Conservation (phyloP, 2,329 filamentous ascomycete genomes). For the Aplosporella prunicola region DNA sequence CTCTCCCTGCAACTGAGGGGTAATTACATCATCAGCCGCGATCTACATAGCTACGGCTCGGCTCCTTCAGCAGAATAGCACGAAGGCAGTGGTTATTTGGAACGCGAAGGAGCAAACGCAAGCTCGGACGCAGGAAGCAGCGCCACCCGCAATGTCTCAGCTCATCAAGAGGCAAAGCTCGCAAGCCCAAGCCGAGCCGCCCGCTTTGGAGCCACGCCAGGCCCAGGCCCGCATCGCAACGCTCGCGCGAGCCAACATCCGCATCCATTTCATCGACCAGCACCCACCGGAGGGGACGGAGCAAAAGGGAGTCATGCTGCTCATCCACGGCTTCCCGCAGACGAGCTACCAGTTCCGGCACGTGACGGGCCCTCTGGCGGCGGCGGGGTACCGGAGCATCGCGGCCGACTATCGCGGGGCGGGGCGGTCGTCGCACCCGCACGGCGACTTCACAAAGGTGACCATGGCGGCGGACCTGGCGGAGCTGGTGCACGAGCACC, state of each 20-base stretch:
- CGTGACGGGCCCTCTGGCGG: slow-evolving; percentile 20
- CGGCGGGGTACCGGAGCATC: slow-evolving; percentile 33
- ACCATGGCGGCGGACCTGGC: slow-evolving; percentile 34
- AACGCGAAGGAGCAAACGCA: no score
- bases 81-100: no score
- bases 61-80: no score
- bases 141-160: no score
- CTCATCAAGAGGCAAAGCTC: no score
- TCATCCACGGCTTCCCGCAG: slow-evolving; percentile 41
- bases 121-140: no score
- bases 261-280: slow-evolving; percentile 19
- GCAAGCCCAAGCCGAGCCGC: no score
- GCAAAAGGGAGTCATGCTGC: slow-evolving; percentile 32
- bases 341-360: slow-evolving; percentile 34
- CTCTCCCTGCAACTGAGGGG: no score
- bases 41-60: no score
- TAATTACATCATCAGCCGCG: no score
- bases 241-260: slow-evolving; percentile 12
- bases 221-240: slow-evolving; percentile 10
- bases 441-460: slow-evolving; percentile 31
- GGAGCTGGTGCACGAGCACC: slow-evolving; percentile 18
- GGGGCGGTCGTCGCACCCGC: slow-evolving; percentile 27
- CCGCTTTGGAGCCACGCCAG: no score
- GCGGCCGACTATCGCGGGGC: slow-evolving; percentile 34
- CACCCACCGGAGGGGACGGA: slow-evolving; percentile 8